These are phyloP conservation scores for Prunus padus DNA, from an alignment of 306 rosid species.

Conservation along the genomic window DNA sequence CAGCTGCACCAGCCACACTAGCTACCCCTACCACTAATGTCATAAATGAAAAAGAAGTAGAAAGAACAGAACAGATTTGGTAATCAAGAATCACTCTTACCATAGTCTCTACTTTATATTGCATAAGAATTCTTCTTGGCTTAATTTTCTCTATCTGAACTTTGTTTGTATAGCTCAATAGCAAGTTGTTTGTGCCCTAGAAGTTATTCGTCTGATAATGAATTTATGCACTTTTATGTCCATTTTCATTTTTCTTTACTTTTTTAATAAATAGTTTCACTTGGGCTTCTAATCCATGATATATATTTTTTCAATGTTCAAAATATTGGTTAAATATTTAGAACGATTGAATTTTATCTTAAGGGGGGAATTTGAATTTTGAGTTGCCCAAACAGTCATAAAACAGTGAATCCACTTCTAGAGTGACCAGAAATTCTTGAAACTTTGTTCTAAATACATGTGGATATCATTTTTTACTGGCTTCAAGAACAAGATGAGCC, in stretches of 20 bases:
- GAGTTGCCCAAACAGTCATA: background rate
- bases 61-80: conserved; percentile 57
- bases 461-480: background rate
- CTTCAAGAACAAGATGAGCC: background rate
- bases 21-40: conserved; percentile 37
- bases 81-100: no score
- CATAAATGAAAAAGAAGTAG: conserved; percentile 40
- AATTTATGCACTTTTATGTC: conserved; percentile 8
- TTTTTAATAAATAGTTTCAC: background rate
- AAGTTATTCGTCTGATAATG: no score
- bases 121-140: no score
- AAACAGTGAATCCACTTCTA: background rate
- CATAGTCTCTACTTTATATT: no score
- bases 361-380: background rate
- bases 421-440: background rate
- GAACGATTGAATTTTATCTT: background rate
- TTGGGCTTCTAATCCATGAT: background rate
- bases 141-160: no score
- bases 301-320: background rate
- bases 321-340: background rate
- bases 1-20: conserved; percentile 18
- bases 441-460: background rate
- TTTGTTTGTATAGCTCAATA: no score
- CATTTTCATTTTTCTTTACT: background rate
- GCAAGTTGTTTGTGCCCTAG: no score